These are phyloP conservation scores for Claviceps pazoutovae DNA, from an alignment of 2,329 filamentous ascomycete genomes.

Conservation along the genomic window DNA sequence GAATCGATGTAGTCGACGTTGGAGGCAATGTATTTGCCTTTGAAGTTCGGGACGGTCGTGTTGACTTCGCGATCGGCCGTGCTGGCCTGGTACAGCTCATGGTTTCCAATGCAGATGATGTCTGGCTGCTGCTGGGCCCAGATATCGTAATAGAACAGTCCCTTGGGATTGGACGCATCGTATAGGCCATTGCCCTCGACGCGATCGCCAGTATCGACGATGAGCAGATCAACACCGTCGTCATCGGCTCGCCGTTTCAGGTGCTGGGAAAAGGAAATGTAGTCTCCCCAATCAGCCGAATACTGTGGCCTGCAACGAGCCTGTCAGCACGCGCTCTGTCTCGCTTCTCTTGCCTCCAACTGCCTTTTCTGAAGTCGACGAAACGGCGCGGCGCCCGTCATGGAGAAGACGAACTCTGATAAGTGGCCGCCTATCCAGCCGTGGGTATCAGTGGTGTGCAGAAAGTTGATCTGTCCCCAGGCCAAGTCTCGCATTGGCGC, in stretches of 20 bases:
- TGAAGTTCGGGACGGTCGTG: slow-evolving; percentile 71
- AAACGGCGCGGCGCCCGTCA: no score
- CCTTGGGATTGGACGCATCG: slow-evolving; percentile 77
- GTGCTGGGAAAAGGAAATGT: slow-evolving; percentile 80
- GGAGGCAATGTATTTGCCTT: slow-evolving; percentile 69
- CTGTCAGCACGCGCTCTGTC: no score
- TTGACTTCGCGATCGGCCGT: slow-evolving; percentile 67
- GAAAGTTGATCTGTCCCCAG: slow-evolving; percentile 91
- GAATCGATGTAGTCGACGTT: slow-evolving; percentile 82
- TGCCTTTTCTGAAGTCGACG: no score
- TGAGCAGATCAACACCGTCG: slow-evolving; percentile 67
- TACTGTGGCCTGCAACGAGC: slow-evolving; percentile 55
- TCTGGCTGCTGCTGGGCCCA: slow-evolving; percentile 73
- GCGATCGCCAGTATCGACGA: slow-evolving; percentile 90
- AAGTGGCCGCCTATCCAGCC: slow-evolving; percentile 92
- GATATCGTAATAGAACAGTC: slow-evolving; percentile 78
- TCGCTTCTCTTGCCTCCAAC: no score
- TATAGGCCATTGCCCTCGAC: slow-evolving; percentile 92
- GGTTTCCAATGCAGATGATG: slow-evolving; percentile 77
- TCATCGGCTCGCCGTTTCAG: slow-evolving; percentile 67
- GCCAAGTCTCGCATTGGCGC: slow-evolving; percentile 72
- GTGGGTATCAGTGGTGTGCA: slow-evolving; percentile 94
- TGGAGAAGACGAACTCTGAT: slow-evolving; percentile 52
- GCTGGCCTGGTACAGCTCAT: slow-evolving; percentile 78
- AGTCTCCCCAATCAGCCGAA: slow-evolving; percentile 95